Evolutionary conservation across 208 protist genomes (phyloP), one percentile per base, ranked within the genome.

Genomic region (Leishmania mexicana): DNA sequence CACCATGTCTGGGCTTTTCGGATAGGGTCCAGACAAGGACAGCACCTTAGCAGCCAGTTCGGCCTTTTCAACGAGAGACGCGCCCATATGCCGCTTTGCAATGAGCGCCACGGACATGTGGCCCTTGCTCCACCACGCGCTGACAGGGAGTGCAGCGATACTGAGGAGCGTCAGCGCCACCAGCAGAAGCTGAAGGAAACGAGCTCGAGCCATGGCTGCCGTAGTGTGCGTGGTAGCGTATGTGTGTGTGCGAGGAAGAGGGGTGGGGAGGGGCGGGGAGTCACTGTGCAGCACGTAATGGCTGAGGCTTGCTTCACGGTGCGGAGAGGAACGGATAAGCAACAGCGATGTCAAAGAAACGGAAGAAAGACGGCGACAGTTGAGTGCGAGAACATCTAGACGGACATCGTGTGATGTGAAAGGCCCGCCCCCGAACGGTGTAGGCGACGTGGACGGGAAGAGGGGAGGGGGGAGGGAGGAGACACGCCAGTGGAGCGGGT

Each of bases 41-140:
- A 82, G 57, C 45, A 77, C 79, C 19, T 47, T 53, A 3, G 73
- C 72, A 2, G 62, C 58, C 11, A 57, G 49, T 11, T 88, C 75
- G 53, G 78, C 73, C 57, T 85, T 78, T 35, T 19, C 64, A 24
- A 81, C 75, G 1, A 84, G 57, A 3, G 80, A 38, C 0, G 75
- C 47, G 10, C 78, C 65, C 78, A 92, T 70, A 58, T 87, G 78
- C 31, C 85, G 88, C 38, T 74, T 51, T 7, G 90, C 90, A 57
- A 94, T 90, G 81, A 91, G 85, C 19, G 87, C 81, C 13, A 94
- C 83, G 13, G 78, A 60, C 88, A 94, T 94, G 81, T 94, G 90
- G 7, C 88, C 90, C 6, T 73, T 86, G 53, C 78, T 79, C 88
- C 87, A 92, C 90, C 88, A 94, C 74, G 79, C 88, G 6, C 38